A percentile compares a stretch with the other conserved stretches of the same genome.
Conservation (phyloP, 495 filamentous ascomycete species). For the Neurospora terricola region DNA sequence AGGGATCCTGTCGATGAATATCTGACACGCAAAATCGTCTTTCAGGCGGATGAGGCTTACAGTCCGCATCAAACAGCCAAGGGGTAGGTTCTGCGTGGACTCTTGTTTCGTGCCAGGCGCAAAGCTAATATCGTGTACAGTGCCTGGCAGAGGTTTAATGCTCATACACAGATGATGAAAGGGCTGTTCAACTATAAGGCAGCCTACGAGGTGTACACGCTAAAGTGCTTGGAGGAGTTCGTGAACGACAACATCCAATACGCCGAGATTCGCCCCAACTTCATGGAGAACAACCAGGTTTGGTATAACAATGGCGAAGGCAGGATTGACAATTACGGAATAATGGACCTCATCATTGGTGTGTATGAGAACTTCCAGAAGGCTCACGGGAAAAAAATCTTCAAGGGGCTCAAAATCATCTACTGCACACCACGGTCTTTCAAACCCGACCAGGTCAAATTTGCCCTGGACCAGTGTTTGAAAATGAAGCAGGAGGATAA, state of each 20-base stretch:
- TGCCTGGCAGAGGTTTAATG: constrained; percentile 46
- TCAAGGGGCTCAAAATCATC: constrained; percentile 42
- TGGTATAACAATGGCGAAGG: constrained; percentile 32
- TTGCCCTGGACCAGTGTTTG: constrained; percentile 69
- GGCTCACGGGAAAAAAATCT: constrained; percentile 11
- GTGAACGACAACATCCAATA: constrained; percentile 46
- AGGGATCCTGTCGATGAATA: constrained; percentile 22
- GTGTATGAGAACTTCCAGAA: constrained; percentile 37
- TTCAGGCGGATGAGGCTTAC: constrained; percentile 38
- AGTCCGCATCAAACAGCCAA: constrained; percentile 24
- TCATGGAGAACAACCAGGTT: constrained; percentile 45
- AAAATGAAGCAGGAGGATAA: constrained; percentile 60
- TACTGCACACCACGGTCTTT: constrained; percentile 48
- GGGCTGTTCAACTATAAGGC: constrained; percentile 47
- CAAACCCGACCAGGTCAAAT: constrained; percentile 45
- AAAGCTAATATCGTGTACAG: constrained; percentile 16
- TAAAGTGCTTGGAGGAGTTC: constrained; percentile 38
- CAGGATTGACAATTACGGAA: constrained; percentile 35
- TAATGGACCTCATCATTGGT: constrained; percentile 41
- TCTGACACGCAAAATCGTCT: constrained; percentile 40
- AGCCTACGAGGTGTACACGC: constrained; percentile 40
- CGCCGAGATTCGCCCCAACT: constrained; percentile 48
- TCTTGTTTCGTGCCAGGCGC: neutral
- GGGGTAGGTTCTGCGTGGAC: constrained; percentile 18
- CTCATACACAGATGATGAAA: constrained; percentile 50